Evolutionary conservation across 129 eudicot genomes (phyloP).

Genomic region (Artemisia annua): DNA sequence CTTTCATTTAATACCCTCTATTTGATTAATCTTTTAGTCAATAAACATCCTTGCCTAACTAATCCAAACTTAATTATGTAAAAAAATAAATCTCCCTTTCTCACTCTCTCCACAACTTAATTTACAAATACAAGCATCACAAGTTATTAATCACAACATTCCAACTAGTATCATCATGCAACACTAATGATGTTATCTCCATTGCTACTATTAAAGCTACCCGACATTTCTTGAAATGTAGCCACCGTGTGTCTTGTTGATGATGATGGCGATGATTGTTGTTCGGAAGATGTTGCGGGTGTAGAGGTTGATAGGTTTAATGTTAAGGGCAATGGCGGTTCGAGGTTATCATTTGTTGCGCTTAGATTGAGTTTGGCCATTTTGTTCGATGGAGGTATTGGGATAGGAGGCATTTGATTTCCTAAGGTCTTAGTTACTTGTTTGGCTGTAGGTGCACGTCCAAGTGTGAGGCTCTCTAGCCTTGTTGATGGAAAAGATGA

Average conservation of each 20-base stretch:
- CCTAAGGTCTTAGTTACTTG: slow-evolving; percentile 31
- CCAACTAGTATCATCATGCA: slow-evolving; percentile 47
- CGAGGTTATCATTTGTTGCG: slow-evolving; percentile 25
- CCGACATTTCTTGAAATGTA: slow-evolving; percentile 51
- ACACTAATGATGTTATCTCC: slow-evolving; percentile 91
- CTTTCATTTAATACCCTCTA: not conserved
- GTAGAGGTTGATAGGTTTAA: slow-evolving; percentile 51
- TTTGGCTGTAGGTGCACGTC: slow-evolving; percentile 35
- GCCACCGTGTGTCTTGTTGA: slow-evolving; percentile 38
- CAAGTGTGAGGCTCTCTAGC: slow-evolving; percentile 35
- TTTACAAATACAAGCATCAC: slow-evolving; percentile 33
- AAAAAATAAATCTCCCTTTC: slow-evolving; percentile 17
- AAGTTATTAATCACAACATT: slow-evolving; percentile 26
- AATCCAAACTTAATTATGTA: slow-evolving; percentile 24
- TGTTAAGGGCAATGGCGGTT: slow-evolving; percentile 48
- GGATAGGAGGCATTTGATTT: slow-evolving; percentile 58
- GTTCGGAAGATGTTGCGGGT: slow-evolving; percentile 42
- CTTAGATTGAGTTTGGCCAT: slow-evolving; percentile 73
- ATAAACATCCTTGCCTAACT: slow-evolving; percentile 28
- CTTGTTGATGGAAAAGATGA: slow-evolving; percentile 30
- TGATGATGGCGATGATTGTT: slow-evolving; percentile 34
- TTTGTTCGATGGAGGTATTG: slow-evolving; percentile 78
- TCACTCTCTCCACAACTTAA: slow-evolving; percentile 29
- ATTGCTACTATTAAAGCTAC: slow-evolving; percentile 55
- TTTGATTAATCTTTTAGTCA: slow-evolving; percentile 5